A percentile compares a stretch with the other conserved stretches of the same genome.
phyloP scores from a whole-genome alignment of 305 asterid species.

The Solanum aculeatissimum region DNA sequence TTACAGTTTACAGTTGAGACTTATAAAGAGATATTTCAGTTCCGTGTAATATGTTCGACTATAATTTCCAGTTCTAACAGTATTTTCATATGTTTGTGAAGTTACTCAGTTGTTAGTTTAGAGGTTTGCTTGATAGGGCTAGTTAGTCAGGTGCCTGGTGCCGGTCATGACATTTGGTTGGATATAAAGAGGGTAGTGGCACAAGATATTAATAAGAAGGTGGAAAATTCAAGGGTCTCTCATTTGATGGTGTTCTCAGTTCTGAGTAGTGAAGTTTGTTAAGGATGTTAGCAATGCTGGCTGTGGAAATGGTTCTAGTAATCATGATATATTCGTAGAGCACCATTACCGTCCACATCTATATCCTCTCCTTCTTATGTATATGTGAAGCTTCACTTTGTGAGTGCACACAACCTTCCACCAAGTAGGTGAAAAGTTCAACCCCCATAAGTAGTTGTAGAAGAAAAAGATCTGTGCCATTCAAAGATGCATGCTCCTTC shows the following conservation, averaged over 20 bases:
- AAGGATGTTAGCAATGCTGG: neutral
- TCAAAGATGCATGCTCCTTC: neutral
- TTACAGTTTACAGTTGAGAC: neutral
- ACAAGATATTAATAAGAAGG: neutral
- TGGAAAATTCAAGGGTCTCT: neutral
- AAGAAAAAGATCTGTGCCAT: neutral
- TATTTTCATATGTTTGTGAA: neutral
- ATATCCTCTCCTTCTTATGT: neutral
- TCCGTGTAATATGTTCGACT: neutral
- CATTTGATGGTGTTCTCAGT: neutral
- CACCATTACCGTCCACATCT: neutral
- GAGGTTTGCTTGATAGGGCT: neutral
- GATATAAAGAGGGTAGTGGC: neutral
- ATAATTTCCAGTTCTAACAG: neutral
- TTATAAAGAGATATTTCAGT: neutral
- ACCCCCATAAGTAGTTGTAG: neutral
- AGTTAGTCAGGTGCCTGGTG: neutral
- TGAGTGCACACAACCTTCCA: neutral
- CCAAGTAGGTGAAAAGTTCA: neutral
- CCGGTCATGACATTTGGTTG: neutral
- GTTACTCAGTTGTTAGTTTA: neutral
- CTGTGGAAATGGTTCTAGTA: neutral
- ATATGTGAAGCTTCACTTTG: neutral
- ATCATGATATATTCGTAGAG: neutral
- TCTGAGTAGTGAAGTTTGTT: neutral